Evolutionary conservation across 1,284 basidiomycete species (phyloP), one percentile per base, ranked within the genome.

Genomic region (Ustanciosporium gigantosporum): DNA sequence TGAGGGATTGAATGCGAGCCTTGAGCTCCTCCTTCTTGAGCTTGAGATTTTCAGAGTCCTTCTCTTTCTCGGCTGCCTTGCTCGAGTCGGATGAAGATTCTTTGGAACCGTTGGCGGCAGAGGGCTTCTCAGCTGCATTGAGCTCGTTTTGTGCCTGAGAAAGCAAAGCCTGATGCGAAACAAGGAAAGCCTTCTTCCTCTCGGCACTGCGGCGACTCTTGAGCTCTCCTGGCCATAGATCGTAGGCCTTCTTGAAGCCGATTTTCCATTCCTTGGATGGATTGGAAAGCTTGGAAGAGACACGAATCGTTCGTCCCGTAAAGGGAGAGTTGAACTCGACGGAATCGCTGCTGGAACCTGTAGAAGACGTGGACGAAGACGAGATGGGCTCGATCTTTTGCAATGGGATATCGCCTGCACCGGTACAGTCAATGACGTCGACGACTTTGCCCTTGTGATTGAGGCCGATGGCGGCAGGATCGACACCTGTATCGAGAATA

Each of bases 401-500:
- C 21, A 74, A 68, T 3, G 61, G 41, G 4, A 76, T 52, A 34
- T 77, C 74, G 21, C 72, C 74, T 6, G 66, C 59, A 16, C 74
- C 76, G 11, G 67, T 73, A 57, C 78, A 79, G 66, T 79, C 78
- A 34, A 79, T 78, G 15, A 78, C 68, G 29, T 79, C 78, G 36
- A 78, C 76, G 8, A 79, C 61, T 55, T 77, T 78, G 46, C 70
- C 76, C 27, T 65, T 64, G 5, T 59, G 61, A 25, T 70, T 58
- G 31, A 79, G 72, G 14, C 78, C 78, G 25, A 71, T 51, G 7
- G 78, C 76, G 20, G 76, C 78, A 2, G 76, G 76, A 39, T 79
- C 78, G 13, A 78, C 73, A 36, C 78, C 78, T 2, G 78, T 79
- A 47, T 79, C 77, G n/a, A 79, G 70, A 39, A 79, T 70, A 22